Evolutionary conservation across 2,329 filamentous ascomycete species (phyloP), one percentile per base, ranked within the genome.

Genomic region (Colletotrichum noveboracense): DNA sequence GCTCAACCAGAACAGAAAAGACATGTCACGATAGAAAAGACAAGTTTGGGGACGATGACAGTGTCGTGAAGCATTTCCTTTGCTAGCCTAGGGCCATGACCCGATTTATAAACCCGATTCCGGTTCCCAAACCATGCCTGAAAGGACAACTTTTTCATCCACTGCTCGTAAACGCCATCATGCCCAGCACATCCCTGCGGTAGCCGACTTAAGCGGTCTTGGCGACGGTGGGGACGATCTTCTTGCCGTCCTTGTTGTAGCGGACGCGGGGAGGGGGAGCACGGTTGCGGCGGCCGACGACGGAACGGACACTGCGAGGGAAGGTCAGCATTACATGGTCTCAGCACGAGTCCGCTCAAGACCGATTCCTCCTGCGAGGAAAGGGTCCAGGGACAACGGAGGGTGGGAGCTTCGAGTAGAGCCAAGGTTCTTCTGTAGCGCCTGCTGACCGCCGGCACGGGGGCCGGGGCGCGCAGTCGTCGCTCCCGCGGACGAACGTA

Each of bases 161-260:
- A 76, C 74, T 75, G 74, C 43, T 70, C 60, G 48, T 74, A 28
- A 70, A 65, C 64, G 56, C 60, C 74, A 21, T 28, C 43, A 30
- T 36, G 48, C 56, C 61, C 61, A 24, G 18, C 9, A 43, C 43
- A 52, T 52, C 43, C 43, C 43, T 34, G 66, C 66, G 13, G 24
- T 21, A 61, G 24, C 36, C 43, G 8, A n/a, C 34, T 73, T 75
- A 75, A 30, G 61, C 55, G 83, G 90, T 89, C 90, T 95, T 95
- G 84, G 91, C 91, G 82, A 91, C 90, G 86, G 94, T 94, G 81
- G 96, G 96, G 88, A 93, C 94, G 87, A 99, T 93, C 94, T 99
- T 99, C 96, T 99, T 99, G 92, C 76, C 96, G 87, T 99, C 97
- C 94, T 98, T 98, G 95, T 99, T 99, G 95, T 98, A 99, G 85